A percentile compares a stretch with the other conserved stretches of the same genome.
Conservation (phyloP, 2,329 filamentous ascomycete genomes). For the Pyrenophora tritici-repentis region DNA sequence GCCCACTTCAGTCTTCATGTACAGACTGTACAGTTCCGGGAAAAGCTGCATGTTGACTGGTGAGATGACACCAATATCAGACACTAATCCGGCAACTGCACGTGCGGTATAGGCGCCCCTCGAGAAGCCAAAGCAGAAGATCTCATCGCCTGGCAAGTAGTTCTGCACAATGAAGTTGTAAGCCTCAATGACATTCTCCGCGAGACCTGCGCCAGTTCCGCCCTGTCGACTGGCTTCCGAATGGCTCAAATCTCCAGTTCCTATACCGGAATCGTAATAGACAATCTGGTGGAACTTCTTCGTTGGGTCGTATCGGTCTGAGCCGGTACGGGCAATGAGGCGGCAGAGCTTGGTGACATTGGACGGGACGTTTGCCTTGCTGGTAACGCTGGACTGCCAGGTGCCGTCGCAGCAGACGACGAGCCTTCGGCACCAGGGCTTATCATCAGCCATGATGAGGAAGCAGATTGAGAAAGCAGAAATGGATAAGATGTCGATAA, state of each 20-base stretch:
- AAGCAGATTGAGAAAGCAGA: background rate
- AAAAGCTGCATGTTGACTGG: conserved; percentile 52
- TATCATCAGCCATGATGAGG: conserved; percentile 20
- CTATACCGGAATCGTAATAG: conserved; percentile 45
- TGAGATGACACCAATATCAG: conserved; percentile 54
- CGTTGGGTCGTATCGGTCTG: conserved; percentile 22
- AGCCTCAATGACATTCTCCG: conserved; percentile 55
- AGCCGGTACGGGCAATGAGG: conserved; percentile 37
- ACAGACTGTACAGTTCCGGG: conserved; percentile 50
- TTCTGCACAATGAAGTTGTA: conserved; percentile 59
- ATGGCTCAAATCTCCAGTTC: conserved; percentile 38
- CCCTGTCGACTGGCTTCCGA: conserved; percentile 42
- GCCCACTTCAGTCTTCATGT: conserved; percentile 36
- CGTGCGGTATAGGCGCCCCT: conserved; percentile 54
- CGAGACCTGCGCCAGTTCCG: conserved; percentile 51
- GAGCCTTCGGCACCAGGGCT: conserved; percentile 39
- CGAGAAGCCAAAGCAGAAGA: conserved; percentile 56
- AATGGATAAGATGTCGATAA: background rate
- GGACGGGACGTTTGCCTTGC: conserved; percentile 40
- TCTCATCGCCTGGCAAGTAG: conserved; percentile 54
- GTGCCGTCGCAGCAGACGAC: conserved; percentile 47
- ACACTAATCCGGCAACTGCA: conserved; percentile 51
- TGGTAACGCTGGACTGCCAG: conserved; percentile 43
- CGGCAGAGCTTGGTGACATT: conserved; percentile 46
- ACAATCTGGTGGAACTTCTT: conserved; percentile 45